Percentiles rank a stretch among this genome's conserved stretches.
These are phyloP conservation scores for Daldinia childiae DNA, from an alignment of 495 filamentous ascomycete species.

Conservation along the genomic window DNA sequence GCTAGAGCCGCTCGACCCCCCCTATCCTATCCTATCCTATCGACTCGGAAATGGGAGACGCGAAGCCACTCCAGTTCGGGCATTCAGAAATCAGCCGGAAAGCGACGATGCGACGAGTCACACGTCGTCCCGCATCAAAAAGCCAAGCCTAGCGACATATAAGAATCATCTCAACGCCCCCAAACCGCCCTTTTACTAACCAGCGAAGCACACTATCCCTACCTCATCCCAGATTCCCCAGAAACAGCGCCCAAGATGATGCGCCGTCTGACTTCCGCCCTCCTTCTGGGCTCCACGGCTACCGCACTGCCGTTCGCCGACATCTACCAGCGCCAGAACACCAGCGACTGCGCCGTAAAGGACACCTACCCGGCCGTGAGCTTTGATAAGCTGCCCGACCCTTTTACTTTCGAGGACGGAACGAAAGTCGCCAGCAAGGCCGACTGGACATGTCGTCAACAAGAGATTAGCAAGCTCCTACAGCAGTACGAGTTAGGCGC, in stretches of 20 bases:
- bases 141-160: conserved; percentile 9
- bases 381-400: conserved; percentile 60
- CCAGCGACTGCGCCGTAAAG: conserved; percentile 42
- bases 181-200: conserved; percentile 27
- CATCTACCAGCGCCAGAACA: conserved; percentile 56
- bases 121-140: background rate
- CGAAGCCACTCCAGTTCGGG: conserved; percentile 22
- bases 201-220: conserved; percentile 14
- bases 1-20: conserved; percentile 10
- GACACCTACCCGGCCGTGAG: conserved; percentile 43
- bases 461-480: conserved; percentile 61
- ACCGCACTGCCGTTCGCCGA: conserved; percentile 53
- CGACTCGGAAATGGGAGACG: conserved; percentile 18
- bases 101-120: conserved; percentile 8
- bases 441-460: conserved; percentile 60
- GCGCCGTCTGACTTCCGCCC: conserved; percentile 51
- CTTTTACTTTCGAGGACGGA: conserved; percentile 59
- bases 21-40: too few species aligned
- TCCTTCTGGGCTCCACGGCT: conserved; percentile 53
- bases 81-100: conserved; percentile 34
- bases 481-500: conserved; percentile 63
- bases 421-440: conserved; percentile 56
- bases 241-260: conserved; percentile 47
- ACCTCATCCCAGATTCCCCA: conserved; percentile 12
- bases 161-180: conserved; percentile 19